Evolutionary conservation across 495 filamentous ascomycete genomes (phyloP), one percentile per base, ranked within the genome.

Genomic region (Amniculicola lignicola): DNA sequence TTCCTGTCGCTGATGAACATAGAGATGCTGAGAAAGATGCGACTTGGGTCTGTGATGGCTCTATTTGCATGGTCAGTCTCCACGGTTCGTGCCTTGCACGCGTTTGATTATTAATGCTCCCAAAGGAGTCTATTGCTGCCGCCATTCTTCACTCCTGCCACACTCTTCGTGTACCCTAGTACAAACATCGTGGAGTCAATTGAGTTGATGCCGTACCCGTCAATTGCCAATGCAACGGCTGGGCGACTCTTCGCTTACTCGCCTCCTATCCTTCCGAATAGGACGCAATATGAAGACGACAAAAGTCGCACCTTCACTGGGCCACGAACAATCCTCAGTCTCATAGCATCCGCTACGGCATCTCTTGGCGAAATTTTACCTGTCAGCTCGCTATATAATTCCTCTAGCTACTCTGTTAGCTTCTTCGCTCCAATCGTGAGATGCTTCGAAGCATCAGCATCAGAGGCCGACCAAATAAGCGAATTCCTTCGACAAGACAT

Each of bases 101-200:
- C 4, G 39, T 38, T 12, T 28, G 18, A 6, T 22, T 12, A 19
- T 19, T 9, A 7, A n/a, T 38, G 2, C 52, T 55, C 9, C 38
- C 31, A 3, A n/a, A 55, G 53, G 53, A 40, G 43, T 21, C 44
- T 56, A 0, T 35, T 56, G 1, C 43, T 56, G 2, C 53, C 35
- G n/a, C 53, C 53, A 4, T 56, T 56, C 44, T 56, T 56, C 37
- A 56, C 53, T 9, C 53, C 53, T 1, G 53, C 53, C 2, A 56
- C 53, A 2, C 35, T 56, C 2, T 56, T 48, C 25, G 22, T 56
- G 5, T 48, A 40, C 14, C 53, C 42, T 5, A 56, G 53, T 18
- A 56, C 25, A 2, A 33, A 40, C 21, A 11, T 15, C 5, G 5
- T 27, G 15, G 10, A 4, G 22, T 16, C 9, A 2, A 28, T 12